phyloP scores from a whole-genome alignment of 768 basidiomycete species.

The Phlegmacium glaucopus region DNA sequence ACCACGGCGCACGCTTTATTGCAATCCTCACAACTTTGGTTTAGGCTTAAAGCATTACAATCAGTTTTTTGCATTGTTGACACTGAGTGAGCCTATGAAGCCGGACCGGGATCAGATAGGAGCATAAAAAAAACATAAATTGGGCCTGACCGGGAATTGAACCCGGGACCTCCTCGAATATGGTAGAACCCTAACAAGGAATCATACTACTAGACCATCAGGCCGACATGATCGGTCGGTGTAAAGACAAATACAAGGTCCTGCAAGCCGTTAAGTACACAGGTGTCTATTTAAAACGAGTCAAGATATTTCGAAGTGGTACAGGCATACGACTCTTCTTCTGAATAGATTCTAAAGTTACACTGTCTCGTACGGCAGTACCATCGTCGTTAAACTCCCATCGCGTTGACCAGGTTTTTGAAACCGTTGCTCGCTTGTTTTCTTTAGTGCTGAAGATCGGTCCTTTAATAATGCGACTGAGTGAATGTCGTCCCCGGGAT shows the following conservation, averaged over 20 bases:
- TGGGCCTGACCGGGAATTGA: slow-evolving; percentile 80
- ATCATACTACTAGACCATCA: slow-evolving; percentile 43
- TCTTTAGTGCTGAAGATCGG: slow-evolving; percentile 20
- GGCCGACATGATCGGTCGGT: slow-evolving; percentile 18
- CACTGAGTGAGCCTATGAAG: too few relatives aligned
- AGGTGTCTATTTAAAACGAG: slow-evolving; percentile 43
- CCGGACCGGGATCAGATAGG: too few relatives aligned
- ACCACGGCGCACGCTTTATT: too few relatives aligned
- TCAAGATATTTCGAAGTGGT: slow-evolving; percentile 44
- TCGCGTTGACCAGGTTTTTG: slow-evolving; percentile 13
- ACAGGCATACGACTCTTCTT: slow-evolving; percentile 43
- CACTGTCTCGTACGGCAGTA: slow-evolving; percentile 24
- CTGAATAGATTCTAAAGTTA: slow-evolving; percentile 8
- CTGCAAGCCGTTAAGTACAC: not conserved
- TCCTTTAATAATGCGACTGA: slow-evolving; percentile 26
- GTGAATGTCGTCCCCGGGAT: slow-evolving; percentile 30
- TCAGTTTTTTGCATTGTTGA: too few relatives aligned
- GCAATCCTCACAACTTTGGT: too few relatives aligned
- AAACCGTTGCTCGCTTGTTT: slow-evolving; percentile 19
- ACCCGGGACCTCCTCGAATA: slow-evolving; percentile 79
- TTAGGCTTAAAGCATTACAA: too few relatives aligned
- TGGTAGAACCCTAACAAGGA: slow-evolving; percentile 35
- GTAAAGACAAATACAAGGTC: not conserved
- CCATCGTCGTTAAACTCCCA: slow-evolving; percentile 31
- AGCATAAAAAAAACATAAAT: slow-evolving; percentile 8